Base-by-base conservation (phyloP, 192 early-diverging fungal genomes). In the Linnemannia exigua region DNA sequence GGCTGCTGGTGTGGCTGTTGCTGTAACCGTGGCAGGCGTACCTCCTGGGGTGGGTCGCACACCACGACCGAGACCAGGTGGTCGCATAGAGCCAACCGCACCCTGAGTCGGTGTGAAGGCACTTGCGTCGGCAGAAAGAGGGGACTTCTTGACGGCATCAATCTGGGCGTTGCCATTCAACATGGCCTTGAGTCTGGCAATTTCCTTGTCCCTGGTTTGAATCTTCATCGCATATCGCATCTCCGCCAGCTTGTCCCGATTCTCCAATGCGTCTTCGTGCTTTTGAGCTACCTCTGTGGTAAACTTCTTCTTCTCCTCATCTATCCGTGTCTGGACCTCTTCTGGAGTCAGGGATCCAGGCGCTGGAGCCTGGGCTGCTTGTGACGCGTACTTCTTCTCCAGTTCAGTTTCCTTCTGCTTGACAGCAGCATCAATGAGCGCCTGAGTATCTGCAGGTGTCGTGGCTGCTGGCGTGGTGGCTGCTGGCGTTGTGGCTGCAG, bases 191-290 rank as follows among this genome's bases (percentile, higher is more conserved):
- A 92, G 66, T 17, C 84, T 80, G 4, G 79, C 78, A 16, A 89
- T 88, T 38, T 89, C 88, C 67, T 89, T 92, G 2, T 81, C 89
- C 11, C 88, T 89, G 35, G 75, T 46, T 38, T 87, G 87, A 8
- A 92, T 79, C 86, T 88, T 88, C 35, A 92, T 82, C 75, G 79
- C 80, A 11, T 88, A 83, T 28, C 89, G 87, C 87, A 92, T 79
- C 76, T 91, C 89, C 2, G 85, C 87, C 61, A 82, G 76, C 28
- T 84, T 78, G 44, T 88, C 88, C 16, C 80, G 82, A 48, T 71
- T 82, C 31, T 73, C 81, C 31, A 88, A 75, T 5, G 87, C 88
- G 11, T 74, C 36, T 51, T 90, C 87, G 67, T 90, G 81, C 75
- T 87, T 90, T 20, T 79, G 54, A 19, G 87, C 84, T 31, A 89